Base-by-base conservation (phyloP, 257 asterid genomes). In the Capsicum baccatum region DNA sequence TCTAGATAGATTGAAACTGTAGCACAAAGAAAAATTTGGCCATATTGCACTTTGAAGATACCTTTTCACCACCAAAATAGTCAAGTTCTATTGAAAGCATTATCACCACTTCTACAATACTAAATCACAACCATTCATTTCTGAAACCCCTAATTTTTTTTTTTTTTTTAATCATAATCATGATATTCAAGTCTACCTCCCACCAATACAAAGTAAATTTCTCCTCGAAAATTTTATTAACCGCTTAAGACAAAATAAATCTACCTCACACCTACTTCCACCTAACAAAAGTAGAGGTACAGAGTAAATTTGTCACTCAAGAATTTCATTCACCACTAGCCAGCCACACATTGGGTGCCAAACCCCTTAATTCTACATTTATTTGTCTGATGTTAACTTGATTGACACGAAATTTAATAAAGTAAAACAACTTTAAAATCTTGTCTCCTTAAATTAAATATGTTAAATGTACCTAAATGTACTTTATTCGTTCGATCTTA, bases 11-110 rank as follows among this genome's bases (percentile, higher is more conserved):
- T 74, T 50, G 81, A 52, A 54, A 76, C 8, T n/a, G 12, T 12
- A 12, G n/a, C 44, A 11, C 62, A 21, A 50, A 81, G 79, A 8
- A 79, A 83, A 67, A 79, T 83, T 63, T 84, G 86, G 64, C 8
- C 81, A 89, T 44, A 39, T 35, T 80, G 88, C 80, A 78, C 33
- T 26, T 39, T 39, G 80, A 83, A 44, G 48, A 44, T 57, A 81
- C 48, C 12, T 52, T 69, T 84, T 84, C 80, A 64, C 50, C 90
- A 55, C 80, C 80, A 74, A 86, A 86, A 84, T 62, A 58, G 48
- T 21, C 83, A 83, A 26, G 81, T 57, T n/a, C 63, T 52, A 80
- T 57, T 39, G 35, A 50, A 11, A 67, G 81, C 37, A 68, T 83
- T 48, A 68, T 64, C 73, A 71, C 54, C 19, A 83, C 79, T 88